phyloP scores from a whole-genome alignment of 2,329 filamentous ascomycete species.

The Colletotrichum sp. region DNA sequence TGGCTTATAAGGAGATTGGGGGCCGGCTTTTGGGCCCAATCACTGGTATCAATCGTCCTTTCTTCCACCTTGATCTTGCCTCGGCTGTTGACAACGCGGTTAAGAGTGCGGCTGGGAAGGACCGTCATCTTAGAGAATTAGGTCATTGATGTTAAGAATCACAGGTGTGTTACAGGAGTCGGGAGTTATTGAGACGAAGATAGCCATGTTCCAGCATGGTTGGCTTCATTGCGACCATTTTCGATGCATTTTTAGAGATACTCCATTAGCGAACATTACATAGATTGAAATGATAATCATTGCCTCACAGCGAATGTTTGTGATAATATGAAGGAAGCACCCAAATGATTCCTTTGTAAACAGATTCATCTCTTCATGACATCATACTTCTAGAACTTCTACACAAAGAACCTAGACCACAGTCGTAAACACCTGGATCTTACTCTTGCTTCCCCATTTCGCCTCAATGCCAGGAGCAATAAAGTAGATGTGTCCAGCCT shows the following conservation, averaged over 20 bases:
- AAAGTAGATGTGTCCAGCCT: constrained; percentile 70
- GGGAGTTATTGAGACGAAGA: neutral
- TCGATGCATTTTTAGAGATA: neutral
- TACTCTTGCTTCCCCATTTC: constrained; percentile 32
- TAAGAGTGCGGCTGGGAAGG: neutral
- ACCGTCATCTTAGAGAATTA: neutral
- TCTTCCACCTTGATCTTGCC: constrained; percentile 51
- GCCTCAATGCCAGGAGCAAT: constrained; percentile 58
- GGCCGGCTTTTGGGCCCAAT: constrained; percentile 24
- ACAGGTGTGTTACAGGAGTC: neutral
- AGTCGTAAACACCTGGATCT: constrained; percentile 42
- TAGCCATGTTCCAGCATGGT: too few species aligned
- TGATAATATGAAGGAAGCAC: neutral
- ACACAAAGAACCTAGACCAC: constrained; percentile 19
- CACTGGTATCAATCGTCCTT: constrained; percentile 48
- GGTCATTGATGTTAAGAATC: neutral
- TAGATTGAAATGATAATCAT: neutral
- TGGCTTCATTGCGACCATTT: neutral
- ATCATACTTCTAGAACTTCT: neutral
- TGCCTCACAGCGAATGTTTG: neutral
- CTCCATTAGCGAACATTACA: neutral
- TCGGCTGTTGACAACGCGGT: constrained; percentile 44
- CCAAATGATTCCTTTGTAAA: fast-evolving
- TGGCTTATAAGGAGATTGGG: neutral
- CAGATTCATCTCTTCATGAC: neutral